Conservation (phyloP, 75 land plant species). For the Cunninghamia lanceolata region DNA sequence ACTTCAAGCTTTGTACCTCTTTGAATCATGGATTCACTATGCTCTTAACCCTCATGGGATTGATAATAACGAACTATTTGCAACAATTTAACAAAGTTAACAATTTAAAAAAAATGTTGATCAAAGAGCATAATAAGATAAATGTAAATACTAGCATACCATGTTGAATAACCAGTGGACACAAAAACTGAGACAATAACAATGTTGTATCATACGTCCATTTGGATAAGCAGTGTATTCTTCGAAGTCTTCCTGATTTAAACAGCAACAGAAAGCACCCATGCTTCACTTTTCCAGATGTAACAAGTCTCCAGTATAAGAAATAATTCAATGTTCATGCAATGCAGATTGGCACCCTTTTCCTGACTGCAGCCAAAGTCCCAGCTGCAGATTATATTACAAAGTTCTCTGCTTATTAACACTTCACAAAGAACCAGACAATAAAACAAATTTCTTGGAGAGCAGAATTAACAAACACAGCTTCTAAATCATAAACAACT, state of each 20-base stretch:
- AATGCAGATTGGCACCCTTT: background rate
- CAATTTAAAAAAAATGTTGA: background rate
- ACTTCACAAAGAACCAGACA: background rate
- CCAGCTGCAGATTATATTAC: background rate
- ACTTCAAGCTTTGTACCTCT: background rate
- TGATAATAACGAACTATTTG: background rate
- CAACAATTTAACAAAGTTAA: background rate
- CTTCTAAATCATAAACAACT: background rate
- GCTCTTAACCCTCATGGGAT: background rate
- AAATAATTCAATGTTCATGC: conserved; percentile 4
- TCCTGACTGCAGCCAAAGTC: background rate
- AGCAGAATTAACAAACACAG: too few species aligned
- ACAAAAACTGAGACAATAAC: background rate
- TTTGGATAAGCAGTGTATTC: conserved; percentile 11
- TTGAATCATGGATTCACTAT: background rate
- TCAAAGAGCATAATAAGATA: background rate
- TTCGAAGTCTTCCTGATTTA: conserved; percentile 5
- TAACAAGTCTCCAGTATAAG: background rate
- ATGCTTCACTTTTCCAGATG: conserved; percentile 5
- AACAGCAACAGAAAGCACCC: conserved; percentile 8
- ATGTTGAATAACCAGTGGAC: background rate
- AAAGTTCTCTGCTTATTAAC: background rate
- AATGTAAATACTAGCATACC: background rate
- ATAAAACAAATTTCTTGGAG: background rate
- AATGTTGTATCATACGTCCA: conserved; percentile 1